phyloP scores from a whole-genome alignment of 768 basidiomycete genomes.

The Mycena alexandri region DNA sequence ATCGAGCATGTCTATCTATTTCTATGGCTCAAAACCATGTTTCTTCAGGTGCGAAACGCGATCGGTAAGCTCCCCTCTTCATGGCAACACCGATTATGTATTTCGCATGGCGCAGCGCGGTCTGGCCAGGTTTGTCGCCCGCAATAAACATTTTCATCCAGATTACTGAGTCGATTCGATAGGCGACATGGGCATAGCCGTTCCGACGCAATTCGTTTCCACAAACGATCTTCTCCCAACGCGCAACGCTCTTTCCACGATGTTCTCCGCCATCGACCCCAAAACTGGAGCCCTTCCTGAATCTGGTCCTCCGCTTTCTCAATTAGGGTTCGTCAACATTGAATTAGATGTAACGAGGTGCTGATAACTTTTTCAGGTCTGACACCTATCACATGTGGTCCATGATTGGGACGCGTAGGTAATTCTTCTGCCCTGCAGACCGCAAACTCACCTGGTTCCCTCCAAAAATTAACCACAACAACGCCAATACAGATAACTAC shows the following conservation, averaged over 20 bases:
- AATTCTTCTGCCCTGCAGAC: background rate
- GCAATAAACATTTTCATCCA: background rate
- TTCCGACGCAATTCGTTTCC: slow-evolving; percentile 71
- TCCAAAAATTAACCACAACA: no score
- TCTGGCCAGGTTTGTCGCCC: slow-evolving; percentile 63
- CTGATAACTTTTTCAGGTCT: no score
- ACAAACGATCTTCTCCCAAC: slow-evolving; percentile 70
- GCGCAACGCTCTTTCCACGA: slow-evolving; percentile 67
- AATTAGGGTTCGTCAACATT: slow-evolving; percentile 51
- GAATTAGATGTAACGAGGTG: no score
- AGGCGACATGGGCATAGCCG: slow-evolving; percentile 76
- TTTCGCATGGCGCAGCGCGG: slow-evolving; percentile 52
- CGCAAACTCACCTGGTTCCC: slow-evolving; percentile 1
- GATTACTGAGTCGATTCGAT: background rate
- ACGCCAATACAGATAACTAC: slow-evolving; percentile 62
- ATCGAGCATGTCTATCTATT: background rate
- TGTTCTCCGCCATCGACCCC: slow-evolving; percentile 67
- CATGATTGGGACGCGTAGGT: slow-evolving; percentile 65
- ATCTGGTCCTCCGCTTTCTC: slow-evolving; percentile 62
- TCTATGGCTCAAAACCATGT: no score
- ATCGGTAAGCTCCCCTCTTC: slow-evolving; percentile 51
- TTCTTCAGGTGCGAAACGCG: slow-evolving; percentile 63
- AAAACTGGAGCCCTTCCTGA: slow-evolving; percentile 67
- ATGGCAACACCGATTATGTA: no score
- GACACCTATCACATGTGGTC: slow-evolving; percentile 73